Percentiles rank a stretch among this genome's conserved stretches.
phyloP scores from a whole-genome alignment of 345 rosid species.

The Camelina sativa region DNA sequence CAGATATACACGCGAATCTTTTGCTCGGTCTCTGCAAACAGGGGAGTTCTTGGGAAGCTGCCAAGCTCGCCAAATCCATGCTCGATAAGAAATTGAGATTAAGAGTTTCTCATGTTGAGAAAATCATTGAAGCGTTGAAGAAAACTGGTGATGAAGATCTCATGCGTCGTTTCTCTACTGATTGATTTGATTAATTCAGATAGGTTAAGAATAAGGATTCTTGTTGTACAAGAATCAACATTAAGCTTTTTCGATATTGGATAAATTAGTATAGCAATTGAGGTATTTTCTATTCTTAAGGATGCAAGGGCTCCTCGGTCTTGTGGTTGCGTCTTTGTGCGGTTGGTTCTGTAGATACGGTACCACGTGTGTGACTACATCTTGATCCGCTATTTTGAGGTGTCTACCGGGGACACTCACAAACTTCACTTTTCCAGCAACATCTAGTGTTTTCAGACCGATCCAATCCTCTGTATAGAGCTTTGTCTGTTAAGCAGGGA shows the following conservation, averaged over 20 bases:
- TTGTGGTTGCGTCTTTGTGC: constrained; percentile 29
- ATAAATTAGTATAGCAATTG: neutral
- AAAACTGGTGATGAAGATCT: constrained; percentile 56
- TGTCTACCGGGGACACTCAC: constrained; percentile 64
- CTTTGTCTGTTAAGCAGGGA: constrained; percentile 58
- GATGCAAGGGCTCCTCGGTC: constrained; percentile 18
- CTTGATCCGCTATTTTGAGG: constrained; percentile 53
- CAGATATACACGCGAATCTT: constrained; percentile 62
- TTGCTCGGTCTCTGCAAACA: constrained; percentile 58
- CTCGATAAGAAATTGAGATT: constrained; percentile 55
- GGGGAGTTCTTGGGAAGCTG: constrained; percentile 60
- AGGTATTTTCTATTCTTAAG: constrained; percentile 3
- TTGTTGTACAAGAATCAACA: constrained; percentile 23
- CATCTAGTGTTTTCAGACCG: constrained; percentile 67
- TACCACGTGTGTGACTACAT: constrained; percentile 57
- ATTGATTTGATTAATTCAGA: neutral
- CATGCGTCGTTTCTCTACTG: constrained; percentile 40
- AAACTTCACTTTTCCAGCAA: constrained; percentile 70
- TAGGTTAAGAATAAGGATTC: constrained; percentile 5
- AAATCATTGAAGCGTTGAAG: constrained; percentile 48
- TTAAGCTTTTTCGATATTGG: neutral
- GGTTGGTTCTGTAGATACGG: constrained; percentile 62
- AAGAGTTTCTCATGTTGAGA: constrained; percentile 45
- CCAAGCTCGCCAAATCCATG: constrained; percentile 59
- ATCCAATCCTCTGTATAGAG: constrained; percentile 80